A percentile compares a stretch with the other conserved stretches of the same genome.
Evolutionary conservation across 768 basidiomycete genomes (phyloP).

Genomic region (Tulasnella calospora): DNA sequence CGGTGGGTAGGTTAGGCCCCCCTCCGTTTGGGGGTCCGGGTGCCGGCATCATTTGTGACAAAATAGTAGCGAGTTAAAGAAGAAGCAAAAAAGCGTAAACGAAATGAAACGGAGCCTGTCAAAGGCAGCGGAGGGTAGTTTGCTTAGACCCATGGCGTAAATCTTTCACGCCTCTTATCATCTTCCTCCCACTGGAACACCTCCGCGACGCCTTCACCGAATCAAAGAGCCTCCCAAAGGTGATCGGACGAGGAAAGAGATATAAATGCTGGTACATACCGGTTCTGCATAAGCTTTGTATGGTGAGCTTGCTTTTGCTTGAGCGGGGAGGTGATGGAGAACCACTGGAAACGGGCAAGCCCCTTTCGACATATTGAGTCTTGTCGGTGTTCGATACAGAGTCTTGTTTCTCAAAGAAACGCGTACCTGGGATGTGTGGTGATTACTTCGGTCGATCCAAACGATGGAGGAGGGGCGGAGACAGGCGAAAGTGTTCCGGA

Average conservation of each 20-base stretch:
- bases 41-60: neutral
- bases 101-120: slow-evolving; percentile 4
- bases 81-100: neutral
- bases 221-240: slow-evolving; percentile 6
- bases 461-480: slow-evolving; percentile 1
- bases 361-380: slow-evolving; percentile 11
- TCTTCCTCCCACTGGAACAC: neutral
- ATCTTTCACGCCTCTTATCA: neutral
- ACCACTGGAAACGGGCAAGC: slow-evolving; percentile 1
- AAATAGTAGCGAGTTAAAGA: slow-evolving; percentile 1
- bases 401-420: neutral
- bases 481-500: slow-evolving; percentile 5
- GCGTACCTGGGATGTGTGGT: slow-evolving; percentile 2
- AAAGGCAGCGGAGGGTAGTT: neutral
- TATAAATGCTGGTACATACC: neutral
- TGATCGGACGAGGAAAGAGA: slow-evolving; percentile 1
- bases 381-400: neutral
- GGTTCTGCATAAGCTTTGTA: slow-evolving; percentile 1
- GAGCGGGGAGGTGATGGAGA: slow-evolving; percentile 4
- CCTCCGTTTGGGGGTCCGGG: neutral
- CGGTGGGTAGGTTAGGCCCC: neutral
- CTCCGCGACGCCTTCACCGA: slow-evolving; percentile 1
- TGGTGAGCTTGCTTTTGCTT: slow-evolving; percentile 1
- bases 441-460: slow-evolving; percentile 10
- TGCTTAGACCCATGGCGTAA: neutral